These are phyloP conservation scores for Chaetomiaceae sp. DNA, from an alignment of 2,329 filamentous ascomycete genomes.

Conservation along the genomic window DNA sequence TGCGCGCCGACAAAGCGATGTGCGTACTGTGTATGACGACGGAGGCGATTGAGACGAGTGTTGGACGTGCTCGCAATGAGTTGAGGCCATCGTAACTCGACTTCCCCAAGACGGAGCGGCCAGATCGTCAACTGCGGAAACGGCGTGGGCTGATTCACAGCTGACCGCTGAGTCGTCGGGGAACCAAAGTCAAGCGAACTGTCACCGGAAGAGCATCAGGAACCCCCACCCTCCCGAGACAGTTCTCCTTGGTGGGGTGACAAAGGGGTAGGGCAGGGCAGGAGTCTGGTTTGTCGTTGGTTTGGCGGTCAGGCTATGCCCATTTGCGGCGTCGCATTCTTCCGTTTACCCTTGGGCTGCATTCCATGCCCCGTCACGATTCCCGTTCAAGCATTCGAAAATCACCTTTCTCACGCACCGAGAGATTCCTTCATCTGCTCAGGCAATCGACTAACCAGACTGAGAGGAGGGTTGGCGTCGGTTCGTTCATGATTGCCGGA, in stretches of 20 bases:
- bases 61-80: too few relatives aligned
- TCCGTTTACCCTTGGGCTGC: constrained; percentile 10
- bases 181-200: constrained; percentile 20
- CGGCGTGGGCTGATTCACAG: too few relatives aligned
- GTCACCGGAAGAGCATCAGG: neutral
- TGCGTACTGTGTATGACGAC: constrained; percentile 20
- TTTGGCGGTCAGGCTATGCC: constrained; percentile 6
- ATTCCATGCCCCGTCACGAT: neutral
- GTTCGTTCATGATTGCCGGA: neutral
- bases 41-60: neutral
- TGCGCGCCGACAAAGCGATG: constrained; percentile 19
- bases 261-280: constrained; percentile 13
- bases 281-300: neutral
- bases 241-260: constrained; percentile 17
- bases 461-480: neutral
- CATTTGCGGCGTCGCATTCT: constrained; percentile 10
- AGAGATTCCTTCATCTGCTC: neutral
- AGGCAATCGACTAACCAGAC: neutral
- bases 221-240: constrained; percentile 18
- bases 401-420: neutral
- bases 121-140: too few relatives aligned
- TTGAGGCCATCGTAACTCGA: too few relatives aligned
- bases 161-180: neutral
- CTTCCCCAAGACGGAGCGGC: too few relatives aligned
- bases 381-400: neutral